Percentiles rank a stretch among this genome's conserved stretches.
Conservation (phyloP, 306 rosid genomes). For the Gastrolobium bilobum region DNA sequence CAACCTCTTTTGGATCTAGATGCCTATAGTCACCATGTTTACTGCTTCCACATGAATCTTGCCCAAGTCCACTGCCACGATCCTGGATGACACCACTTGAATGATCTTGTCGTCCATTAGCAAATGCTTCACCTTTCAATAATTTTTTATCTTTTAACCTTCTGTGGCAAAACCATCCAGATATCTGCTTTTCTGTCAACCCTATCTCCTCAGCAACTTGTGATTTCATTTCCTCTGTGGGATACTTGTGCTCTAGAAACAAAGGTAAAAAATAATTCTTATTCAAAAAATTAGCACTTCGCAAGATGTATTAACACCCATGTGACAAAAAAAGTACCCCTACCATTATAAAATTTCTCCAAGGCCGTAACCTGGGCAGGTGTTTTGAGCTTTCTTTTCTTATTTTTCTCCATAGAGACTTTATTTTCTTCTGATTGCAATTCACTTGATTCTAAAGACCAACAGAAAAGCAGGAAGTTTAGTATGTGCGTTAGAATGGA, state of each 20-base stretch:
- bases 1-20: constrained; percentile 93
- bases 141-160: constrained; percentile 90
- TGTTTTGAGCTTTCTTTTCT: constrained; percentile 89
- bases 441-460: constrained; percentile 69
- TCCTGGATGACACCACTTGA: constrained; percentile 91
- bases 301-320: constrained; percentile 32
- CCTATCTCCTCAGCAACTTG: constrained; percentile 77
- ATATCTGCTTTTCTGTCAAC: constrained; percentile 92
- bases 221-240: constrained; percentile 86
- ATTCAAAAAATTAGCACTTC: constrained; percentile 44
- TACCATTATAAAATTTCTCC: constrained; percentile 91
- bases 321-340: constrained; percentile 39
- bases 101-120: constrained; percentile 91
- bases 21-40: constrained; percentile 82
- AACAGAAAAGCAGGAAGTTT: constrained; percentile 46
- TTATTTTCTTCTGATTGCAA: constrained; percentile 83
- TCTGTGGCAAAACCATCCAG: constrained; percentile 99
- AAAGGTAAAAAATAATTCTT: constrained; percentile 12
- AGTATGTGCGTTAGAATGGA: not conserved
- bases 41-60: constrained; percentile 98
- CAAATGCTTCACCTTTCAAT: constrained; percentile 66
- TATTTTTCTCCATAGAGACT: constrained; percentile 67
- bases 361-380: constrained; percentile 81
- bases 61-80: constrained; percentile 93
- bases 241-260: constrained; percentile 87